Evolutionary conservation across 208 protist species (phyloP).

Genomic region (Acanthamoeba royreba): DNA sequence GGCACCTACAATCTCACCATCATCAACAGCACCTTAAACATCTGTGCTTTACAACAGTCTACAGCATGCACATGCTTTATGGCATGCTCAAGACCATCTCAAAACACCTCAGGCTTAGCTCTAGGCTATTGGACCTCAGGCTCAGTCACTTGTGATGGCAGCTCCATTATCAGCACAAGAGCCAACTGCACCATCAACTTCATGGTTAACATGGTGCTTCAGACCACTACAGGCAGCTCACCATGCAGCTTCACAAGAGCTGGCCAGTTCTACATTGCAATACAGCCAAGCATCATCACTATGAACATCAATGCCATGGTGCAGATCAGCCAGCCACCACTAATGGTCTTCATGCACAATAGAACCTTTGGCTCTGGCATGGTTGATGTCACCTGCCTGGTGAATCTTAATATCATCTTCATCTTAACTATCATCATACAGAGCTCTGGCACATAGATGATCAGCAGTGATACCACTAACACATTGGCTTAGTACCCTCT

Average conservation of each 20-base stretch:
- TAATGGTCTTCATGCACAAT: background rate
- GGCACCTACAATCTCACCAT: too few species aligned
- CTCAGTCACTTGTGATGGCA: background rate
- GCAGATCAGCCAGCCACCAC: background rate
- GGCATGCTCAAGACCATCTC: background rate
- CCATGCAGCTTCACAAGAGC: background rate
- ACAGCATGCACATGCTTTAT: background rate
- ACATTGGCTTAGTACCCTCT: background rate
- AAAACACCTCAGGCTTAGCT: background rate
- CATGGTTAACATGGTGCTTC: background rate
- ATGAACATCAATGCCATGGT: background rate
- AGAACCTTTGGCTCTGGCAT: background rate
- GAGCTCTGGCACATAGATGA: background rate
- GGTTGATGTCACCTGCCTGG: background rate
- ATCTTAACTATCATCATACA: background rate
- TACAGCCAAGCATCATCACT: background rate
- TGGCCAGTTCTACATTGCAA: background rate
- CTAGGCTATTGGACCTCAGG: conserved; percentile 19
- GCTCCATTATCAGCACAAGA: background rate
- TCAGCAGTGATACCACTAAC: background rate
- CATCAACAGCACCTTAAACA: conserved; percentile 34
- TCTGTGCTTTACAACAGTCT: background rate
- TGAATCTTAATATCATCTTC: background rate
- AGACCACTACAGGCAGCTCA: background rate
- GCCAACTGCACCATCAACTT: background rate